Percentiles rank a stretch among this genome's conserved stretches.
Evolutionary conservation across 345 rosid species (phyloP).

Genomic region (Sisymbrium irio): DNA sequence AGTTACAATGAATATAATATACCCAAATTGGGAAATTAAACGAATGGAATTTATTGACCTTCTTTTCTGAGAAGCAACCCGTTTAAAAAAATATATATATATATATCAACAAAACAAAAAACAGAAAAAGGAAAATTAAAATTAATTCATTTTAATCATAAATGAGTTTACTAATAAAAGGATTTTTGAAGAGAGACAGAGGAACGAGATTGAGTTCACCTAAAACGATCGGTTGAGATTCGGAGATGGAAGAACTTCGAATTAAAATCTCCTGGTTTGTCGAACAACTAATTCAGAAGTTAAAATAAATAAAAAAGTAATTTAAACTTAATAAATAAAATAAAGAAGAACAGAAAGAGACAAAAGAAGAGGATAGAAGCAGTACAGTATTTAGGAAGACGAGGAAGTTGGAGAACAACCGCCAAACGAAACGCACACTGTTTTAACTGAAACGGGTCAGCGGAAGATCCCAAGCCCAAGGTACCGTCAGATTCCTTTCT

Average conservation of each 20-base stretch:
- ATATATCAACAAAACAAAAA: not conserved
- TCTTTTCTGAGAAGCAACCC: no score
- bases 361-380: not conserved
- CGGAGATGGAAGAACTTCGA: not conserved
- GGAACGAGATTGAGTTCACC: not conserved
- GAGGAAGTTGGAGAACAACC: constrained; percentile 14
- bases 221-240: not conserved
- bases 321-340: not conserved
- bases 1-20: not conserved
- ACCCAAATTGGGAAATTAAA: not conserved
- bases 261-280: not conserved
- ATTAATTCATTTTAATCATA: not conserved
- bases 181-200: not conserved
- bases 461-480: not conserved
- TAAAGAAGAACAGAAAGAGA: not conserved
- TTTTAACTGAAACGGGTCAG: constrained; percentile 5
- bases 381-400: not conserved
- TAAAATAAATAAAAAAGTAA: not conserved
- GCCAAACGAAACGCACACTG: constrained; percentile 6
- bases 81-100: no score
- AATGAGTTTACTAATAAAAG: not conserved
- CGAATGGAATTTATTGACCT: not conserved
- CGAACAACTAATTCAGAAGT: not conserved
- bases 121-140: not conserved
- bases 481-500: not conserved